These are phyloP conservation scores for Aquilaria sinensis DNA, from an alignment of 345 rosid species.

Conservation along the genomic window DNA sequence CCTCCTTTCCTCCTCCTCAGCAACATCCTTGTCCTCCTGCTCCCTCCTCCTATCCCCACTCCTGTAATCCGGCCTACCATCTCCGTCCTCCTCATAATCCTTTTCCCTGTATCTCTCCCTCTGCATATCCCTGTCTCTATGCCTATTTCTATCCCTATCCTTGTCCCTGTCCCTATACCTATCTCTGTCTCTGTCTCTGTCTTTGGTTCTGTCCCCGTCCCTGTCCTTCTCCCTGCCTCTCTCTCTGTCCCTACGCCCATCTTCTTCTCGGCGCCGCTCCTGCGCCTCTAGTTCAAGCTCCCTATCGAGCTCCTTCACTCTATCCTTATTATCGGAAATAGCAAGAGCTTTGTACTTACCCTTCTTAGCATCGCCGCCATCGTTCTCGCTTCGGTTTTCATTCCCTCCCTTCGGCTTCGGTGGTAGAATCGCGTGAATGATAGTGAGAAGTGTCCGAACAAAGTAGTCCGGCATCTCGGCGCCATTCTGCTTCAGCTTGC, in stretches of 20 bases:
- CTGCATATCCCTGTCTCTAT: conserved; percentile 14
- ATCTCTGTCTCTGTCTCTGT: conserved; percentile 15
- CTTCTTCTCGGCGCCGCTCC: conserved; percentile 16
- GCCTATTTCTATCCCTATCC: conserved; percentile 18
- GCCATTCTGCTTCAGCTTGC: conserved; percentile 59
- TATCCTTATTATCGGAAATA: conserved; percentile 55
- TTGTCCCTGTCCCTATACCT: conserved; percentile 22
- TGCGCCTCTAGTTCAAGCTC: conserved; percentile 35
- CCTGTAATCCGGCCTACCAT: conserved; percentile 18
- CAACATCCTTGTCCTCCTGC: conserved; percentile 16
- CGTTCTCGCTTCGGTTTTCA: conserved; percentile 23
- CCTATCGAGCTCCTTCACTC: conserved; percentile 63
- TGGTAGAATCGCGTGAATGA: conserved; percentile 83
- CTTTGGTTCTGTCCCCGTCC: conserved; percentile 14
- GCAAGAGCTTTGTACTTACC: conserved; percentile 59
- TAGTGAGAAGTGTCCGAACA: conserved; percentile 64
- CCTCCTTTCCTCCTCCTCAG: conserved; percentile 16
- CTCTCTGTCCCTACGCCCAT: conserved; percentile 15
- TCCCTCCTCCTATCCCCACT: conserved; percentile 21
- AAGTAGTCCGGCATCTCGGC: conserved; percentile 93
- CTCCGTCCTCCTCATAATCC: conserved; percentile 19
- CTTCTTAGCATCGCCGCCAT: conserved; percentile 29
- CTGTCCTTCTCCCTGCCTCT: conserved; percentile 1
- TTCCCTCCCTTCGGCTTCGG: conserved; percentile 40
- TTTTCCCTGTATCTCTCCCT: conserved; percentile 27